These are phyloP conservation scores for Calamus simplicifolius DNA, from an alignment of 176 grass and related monocot species.

Conservation along the genomic window DNA sequence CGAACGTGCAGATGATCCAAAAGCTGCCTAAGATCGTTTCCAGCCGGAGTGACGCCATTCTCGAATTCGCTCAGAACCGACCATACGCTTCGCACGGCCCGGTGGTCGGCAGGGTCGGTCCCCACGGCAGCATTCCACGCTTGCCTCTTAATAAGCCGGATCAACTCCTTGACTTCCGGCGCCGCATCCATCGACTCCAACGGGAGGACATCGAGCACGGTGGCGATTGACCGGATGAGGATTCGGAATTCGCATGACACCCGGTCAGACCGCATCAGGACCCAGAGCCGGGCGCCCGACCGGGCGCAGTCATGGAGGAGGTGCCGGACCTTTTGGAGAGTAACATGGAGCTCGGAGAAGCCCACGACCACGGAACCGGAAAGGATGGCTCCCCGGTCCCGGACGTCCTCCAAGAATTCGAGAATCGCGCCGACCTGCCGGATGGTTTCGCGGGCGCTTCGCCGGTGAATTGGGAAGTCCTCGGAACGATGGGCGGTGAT, in stretches of 20 bases:
- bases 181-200: slow-evolving; percentile 5
- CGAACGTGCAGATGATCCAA: slow-evolving; percentile 37
- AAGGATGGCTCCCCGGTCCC: slow-evolving; percentile 1
- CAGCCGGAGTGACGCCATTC: slow-evolving; percentile 39
- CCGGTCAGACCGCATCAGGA: slow-evolving; percentile 45
- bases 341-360: slow-evolving; percentile 78
- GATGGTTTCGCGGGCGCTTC: slow-evolving; percentile 27
- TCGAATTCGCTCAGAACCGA: slow-evolving; percentile 60
- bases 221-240: slow-evolving; percentile 41
- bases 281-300: slow-evolving; percentile 45
- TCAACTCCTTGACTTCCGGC: slow-evolving; percentile 45
- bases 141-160: slow-evolving; percentile 39
- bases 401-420: slow-evolving; percentile 59
- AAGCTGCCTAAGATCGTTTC: slow-evolving; percentile 38
- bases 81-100: slow-evolving; percentile 31
- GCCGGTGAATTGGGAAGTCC: slow-evolving; percentile 48
- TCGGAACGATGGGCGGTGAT: slow-evolving; percentile 14
- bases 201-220: slow-evolving; percentile 61
- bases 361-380: slow-evolving; percentile 35
- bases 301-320: slow-evolving; percentile 49
- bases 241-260: slow-evolving; percentile 50
- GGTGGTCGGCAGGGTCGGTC: slow-evolving; percentile 27
- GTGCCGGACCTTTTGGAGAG: slow-evolving; percentile 63
- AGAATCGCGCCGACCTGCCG: slow-evolving; percentile 45
- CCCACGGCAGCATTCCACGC: slow-evolving; percentile 34